Evolutionary conservation across 2,329 filamentous ascomycete species (phyloP).

Genomic region (Tolypocladium ophioglossoides): DNA sequence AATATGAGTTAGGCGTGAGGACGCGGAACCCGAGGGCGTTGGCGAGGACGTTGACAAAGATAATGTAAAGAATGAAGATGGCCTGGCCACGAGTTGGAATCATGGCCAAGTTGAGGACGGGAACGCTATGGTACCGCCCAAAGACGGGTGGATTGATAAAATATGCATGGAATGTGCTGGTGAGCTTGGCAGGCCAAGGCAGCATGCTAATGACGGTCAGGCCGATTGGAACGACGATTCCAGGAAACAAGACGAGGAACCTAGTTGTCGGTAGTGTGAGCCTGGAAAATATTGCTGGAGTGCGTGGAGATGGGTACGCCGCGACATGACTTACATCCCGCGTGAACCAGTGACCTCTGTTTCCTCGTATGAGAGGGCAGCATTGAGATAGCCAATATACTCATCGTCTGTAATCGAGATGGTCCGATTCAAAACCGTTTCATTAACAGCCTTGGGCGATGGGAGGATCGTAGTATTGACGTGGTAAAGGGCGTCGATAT

Average conservation of each 20-base stretch:
- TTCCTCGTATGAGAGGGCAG: not conserved
- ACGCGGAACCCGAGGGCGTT: slow-evolving; percentile 16
- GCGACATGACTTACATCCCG: not conserved
- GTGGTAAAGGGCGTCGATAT: not conserved
- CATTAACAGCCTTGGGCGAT: not conserved
- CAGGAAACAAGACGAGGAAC: not conserved
- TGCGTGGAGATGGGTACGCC: not conserved
- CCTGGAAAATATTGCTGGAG: not conserved
- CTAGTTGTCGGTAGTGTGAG: not conserved
- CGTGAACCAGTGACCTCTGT: not conserved
- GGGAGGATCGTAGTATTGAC: not conserved
- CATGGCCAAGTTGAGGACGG: slow-evolving; percentile 11
- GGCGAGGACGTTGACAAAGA: slow-evolving; percentile 26
- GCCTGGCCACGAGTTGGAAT: slow-evolving; percentile 31
- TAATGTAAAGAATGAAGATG: slow-evolving; percentile 30
- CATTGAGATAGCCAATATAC: not conserved
- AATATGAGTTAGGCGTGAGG: slow-evolving; percentile 18
- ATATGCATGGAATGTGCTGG: slow-evolving; percentile 13
- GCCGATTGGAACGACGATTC: not conserved
- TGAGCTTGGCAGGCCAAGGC: slow-evolving; percentile 3
- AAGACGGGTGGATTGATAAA: slow-evolving; percentile 15
- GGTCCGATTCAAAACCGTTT: not conserved
- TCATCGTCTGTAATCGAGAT: not conserved
- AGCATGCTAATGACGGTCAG: not conserved
- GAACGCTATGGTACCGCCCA: slow-evolving; percentile 12